phyloP scores from a whole-genome alignment of 352 stramenopile species.

The Pythium phragmitis region DNA sequence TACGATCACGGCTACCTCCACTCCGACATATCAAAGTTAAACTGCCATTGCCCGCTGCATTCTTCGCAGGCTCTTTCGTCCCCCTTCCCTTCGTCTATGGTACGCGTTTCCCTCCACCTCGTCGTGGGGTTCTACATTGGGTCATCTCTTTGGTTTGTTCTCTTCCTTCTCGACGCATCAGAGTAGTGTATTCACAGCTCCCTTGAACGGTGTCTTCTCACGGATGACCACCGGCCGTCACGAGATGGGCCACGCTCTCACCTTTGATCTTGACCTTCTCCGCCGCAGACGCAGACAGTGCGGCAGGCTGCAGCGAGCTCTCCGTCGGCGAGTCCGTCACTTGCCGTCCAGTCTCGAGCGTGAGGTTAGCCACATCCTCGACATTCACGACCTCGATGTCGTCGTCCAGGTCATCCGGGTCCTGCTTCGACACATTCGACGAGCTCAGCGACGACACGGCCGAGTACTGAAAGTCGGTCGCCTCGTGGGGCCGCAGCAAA shows the following conservation, averaged over 20 bases:
- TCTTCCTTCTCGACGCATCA: slow-evolving; percentile 4
- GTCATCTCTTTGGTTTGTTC: neutral
- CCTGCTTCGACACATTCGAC: slow-evolving; percentile 16
- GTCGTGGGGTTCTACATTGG: too few relatives aligned
- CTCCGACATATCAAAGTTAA: neutral
- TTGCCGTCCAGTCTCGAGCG: neutral
- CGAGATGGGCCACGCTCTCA: neutral
- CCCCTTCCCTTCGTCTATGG: too few relatives aligned
- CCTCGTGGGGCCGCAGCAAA: slow-evolving; percentile 60
- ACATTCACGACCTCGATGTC: slow-evolving; percentile 14
- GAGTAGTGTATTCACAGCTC: neutral
- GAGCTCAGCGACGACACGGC: slow-evolving; percentile 64
- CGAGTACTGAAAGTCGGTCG: slow-evolving; percentile 64
- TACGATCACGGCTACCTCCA: neutral
- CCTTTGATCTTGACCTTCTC: slow-evolving; percentile 19
- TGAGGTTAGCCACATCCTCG: neutral
- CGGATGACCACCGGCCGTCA: slow-evolving; percentile 10
- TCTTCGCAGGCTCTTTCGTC: neutral
- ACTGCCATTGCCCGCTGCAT: too few relatives aligned
- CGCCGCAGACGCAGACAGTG: neutral
- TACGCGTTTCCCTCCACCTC: too few relatives aligned
- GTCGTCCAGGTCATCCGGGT: slow-evolving; percentile 7
- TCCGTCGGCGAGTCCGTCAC: slow-evolving; percentile 21
- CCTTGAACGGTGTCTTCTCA: neutral
- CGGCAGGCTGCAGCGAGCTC: slow-evolving; percentile 14